phyloP scores from a whole-genome alignment of 495 filamentous ascomycete genomes.

The Neurospora hispaniola region DNA sequence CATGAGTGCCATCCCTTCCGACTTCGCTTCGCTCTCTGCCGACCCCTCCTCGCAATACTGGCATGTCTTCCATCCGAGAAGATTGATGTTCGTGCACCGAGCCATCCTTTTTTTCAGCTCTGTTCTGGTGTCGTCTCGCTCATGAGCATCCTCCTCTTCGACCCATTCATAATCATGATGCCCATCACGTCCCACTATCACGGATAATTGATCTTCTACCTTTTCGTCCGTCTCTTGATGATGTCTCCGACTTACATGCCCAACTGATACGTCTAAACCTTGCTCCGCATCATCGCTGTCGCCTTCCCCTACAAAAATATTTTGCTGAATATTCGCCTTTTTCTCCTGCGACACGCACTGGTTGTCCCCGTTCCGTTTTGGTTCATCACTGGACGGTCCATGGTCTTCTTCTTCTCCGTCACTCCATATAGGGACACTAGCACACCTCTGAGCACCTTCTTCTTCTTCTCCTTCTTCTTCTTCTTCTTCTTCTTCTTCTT shows the following conservation, averaged over 20 bases:
- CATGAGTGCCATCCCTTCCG: neutral
- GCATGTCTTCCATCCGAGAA: neutral
- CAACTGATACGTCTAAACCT: neutral
- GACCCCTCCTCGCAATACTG: constrained; percentile 4
- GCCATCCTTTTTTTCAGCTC: neutral
- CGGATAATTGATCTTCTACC: neutral
- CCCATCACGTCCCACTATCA: neutral
- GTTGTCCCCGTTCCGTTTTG: neutral
- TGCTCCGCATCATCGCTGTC: neutral
- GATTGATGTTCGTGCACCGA: neutral
- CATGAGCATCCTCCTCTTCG: neutral
- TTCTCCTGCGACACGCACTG: neutral
- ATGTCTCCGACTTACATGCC: neutral
- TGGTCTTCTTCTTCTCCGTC: neutral
- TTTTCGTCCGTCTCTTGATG: neutral
- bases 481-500: neutral
- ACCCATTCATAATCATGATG: neutral
- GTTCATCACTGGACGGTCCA: neutral
- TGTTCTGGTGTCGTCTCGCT: neutral
- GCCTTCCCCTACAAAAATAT: neutral
- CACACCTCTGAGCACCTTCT: neutral
- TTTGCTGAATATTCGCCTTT: neutral
- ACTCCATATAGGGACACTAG: neutral
- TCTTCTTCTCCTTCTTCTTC: neutral
- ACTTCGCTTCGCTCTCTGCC: neutral